Evolutionary conservation across 1,139 yeast genomes (phyloP), one percentile per base, ranked within the genome.

Genomic region (Magnusiomyces clavatus): DNA sequence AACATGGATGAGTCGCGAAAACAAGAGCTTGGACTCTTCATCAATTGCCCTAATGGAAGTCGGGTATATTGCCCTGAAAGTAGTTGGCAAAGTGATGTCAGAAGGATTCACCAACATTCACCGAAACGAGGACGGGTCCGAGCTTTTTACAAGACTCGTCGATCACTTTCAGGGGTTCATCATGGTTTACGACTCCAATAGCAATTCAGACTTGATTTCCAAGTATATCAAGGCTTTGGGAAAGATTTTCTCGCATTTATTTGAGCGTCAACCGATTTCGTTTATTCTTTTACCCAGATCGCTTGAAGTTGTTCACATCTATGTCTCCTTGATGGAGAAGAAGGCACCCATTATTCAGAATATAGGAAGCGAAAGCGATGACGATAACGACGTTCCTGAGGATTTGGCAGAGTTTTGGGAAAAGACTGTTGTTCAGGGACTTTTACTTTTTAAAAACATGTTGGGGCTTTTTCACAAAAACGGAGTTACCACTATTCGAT

Each of bases 51-150:
- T 73, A 29, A 77, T 84, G 78, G 86, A 84, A 61, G 76, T 87
- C 14, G 87, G 95, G 29, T 89, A 89, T 63, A 64, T 86, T 53
- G 77, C 89, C 42, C 73, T 90, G 54, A 92, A 92, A 66, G 81
- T 80, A 40, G 69, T 87, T 39, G 74, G 96, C 57, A 74, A 95
- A 58, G 75, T 86, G 31, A 73, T 88, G 5, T 82, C 84, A 2
- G 95, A 86, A 61, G 95, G 95, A 0, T 83, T 77, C 60, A 88
- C 83, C 48, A 75, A 77, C 56, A 83, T 87, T 1, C 82, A 85
- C 57, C 74, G 80, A 50, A 77, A 77, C 55, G 78, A 74, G 31
- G 78, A 77, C 47, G 77, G 86, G 2, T 67, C 69, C 6, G 86
- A 81, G 51, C 83, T 88, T 58, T 73, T 88, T 62, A 72, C 74